phyloP scores from a whole-genome alignment of 139 green algal species.

The Pleodorina starrii region DNA sequence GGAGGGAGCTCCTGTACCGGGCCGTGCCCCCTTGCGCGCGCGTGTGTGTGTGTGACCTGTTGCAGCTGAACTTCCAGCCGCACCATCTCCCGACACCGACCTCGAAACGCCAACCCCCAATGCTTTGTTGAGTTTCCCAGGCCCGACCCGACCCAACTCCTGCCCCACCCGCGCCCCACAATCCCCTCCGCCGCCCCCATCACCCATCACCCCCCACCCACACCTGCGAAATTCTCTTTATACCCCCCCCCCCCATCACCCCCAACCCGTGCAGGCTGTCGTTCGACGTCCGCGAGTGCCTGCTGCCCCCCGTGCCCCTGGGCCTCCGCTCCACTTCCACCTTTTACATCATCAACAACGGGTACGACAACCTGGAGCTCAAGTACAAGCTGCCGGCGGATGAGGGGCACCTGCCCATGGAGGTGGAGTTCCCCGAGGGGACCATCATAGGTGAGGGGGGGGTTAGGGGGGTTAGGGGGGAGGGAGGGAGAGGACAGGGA shows the following conservation, averaged over 20 bases:
- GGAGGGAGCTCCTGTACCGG: too few relatives aligned
- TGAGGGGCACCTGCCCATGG: constrained; percentile 71
- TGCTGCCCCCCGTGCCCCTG: constrained; percentile 75
- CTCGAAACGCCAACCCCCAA: background rate
- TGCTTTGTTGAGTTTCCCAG: background rate
- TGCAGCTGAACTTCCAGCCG: too few relatives aligned
- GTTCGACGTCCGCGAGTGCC: constrained; percentile 74
- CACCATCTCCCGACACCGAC: background rate
- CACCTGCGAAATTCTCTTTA: too few relatives aligned
- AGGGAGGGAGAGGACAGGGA: background rate
- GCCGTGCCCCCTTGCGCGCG: too few relatives aligned
- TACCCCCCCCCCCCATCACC: too few relatives aligned
- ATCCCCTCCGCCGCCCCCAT: background rate
- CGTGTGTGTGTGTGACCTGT: too few relatives aligned
- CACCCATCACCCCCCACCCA: too few relatives aligned
- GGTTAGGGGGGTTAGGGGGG: background rate
- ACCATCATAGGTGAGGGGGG: constrained; percentile 43
- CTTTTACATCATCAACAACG: constrained; percentile 83
- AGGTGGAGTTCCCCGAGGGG: constrained; percentile 80
- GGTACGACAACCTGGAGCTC: constrained; percentile 90
- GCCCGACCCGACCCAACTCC: background rate
- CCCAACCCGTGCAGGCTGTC: constrained; percentile 54
- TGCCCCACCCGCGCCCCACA: background rate
- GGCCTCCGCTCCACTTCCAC: constrained; percentile 53
- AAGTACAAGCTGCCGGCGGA: constrained; percentile 78